Evolutionary conservation across 1,139 yeast genomes (phyloP).

Genomic region (Diutina pseudorugosa): DNA sequence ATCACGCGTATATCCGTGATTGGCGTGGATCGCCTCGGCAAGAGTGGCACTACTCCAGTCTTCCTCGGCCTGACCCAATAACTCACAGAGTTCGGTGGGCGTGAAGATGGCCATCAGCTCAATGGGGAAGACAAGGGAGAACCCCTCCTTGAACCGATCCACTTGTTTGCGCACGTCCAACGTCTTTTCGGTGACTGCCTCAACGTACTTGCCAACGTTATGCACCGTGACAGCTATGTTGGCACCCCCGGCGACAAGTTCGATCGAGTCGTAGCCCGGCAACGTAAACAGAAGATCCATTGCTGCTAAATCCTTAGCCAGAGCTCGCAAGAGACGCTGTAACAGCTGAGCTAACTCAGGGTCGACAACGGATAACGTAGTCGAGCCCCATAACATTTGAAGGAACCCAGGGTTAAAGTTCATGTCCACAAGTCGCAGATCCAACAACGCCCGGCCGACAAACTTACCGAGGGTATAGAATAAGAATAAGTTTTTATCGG

Average conservation of each 20-base stretch:
- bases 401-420: constrained; percentile 66
- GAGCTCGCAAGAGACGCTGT: neutral
- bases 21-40: constrained; percentile 56
- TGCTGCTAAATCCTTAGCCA: constrained; percentile 14
- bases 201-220: constrained; percentile 51
- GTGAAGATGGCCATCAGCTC: constrained; percentile 51
- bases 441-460: constrained; percentile 77
- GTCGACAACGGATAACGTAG: neutral
- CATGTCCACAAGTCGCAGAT: constrained; percentile 78
- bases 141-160: constrained; percentile 65
- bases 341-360: neutral
- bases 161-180: constrained; percentile 57
- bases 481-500: constrained; percentile 29
- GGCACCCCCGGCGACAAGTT: constrained; percentile 45
- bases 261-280: constrained; percentile 65
- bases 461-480: constrained; percentile 71
- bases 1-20: constrained; percentile 79
- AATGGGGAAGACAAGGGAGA: constrained; percentile 75
- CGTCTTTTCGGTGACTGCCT: constrained; percentile 46
- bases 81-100: neutral
- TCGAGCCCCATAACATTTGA: constrained; percentile 18
- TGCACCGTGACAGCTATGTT: constrained; percentile 33
- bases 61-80: constrained; percentile 60
- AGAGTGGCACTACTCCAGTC: constrained; percentile 76
- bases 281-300: constrained; percentile 48